Evolutionary conservation across 192 early-diverging fungal genomes (phyloP), one percentile per base, ranked within the genome.

Genomic region (Ambispora gerdemannii): DNA sequence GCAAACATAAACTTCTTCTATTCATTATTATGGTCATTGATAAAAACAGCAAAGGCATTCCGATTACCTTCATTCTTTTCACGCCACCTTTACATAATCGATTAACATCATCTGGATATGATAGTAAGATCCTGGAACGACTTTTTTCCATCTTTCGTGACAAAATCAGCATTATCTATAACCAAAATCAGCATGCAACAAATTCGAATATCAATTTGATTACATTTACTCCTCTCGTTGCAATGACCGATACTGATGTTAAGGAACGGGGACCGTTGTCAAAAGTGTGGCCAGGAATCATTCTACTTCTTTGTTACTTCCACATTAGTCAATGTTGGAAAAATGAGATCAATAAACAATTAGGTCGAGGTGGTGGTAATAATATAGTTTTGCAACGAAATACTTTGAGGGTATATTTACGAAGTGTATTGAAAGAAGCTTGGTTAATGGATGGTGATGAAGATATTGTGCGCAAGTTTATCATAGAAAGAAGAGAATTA

Each of bases 171-270:
- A 6, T 11, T 30, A 58, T 31, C 31, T 58, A 25, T 7, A 24
- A 56, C 17, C 24, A 24, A 24, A 0, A 24, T 25, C 24, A 24
- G 0, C 31, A 15, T 25, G 17, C 17, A 3, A 28, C 25, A 56
- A 56, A n/a, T n/a, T n/a, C n/a, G n/a, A n/a, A n/a, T n/a, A n/a
- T n/a, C n/a, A n/a, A n/a, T n/a, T n/a, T n/a, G n/a, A n/a, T n/a
- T n/a, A n/a, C n/a, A n/a, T n/a, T n/a, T n/a, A 56, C 15, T 58
- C 24, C 19, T 25, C 24, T 25, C 13, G 55, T 58, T 58, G 55
- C 55, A 58, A 58, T 58, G 2, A 58, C 55, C 3, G 55, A 58
- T 25, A 25, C 20, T 58, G 55, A 58, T 58, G 3, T 25, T 27
- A 58, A 58, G 31, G 55, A 58, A 58, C 4, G 22, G 3, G 31